phyloP scores from a whole-genome alignment of 2,329 filamentous ascomycete species.

The Dactylellina cionopaga region DNA sequence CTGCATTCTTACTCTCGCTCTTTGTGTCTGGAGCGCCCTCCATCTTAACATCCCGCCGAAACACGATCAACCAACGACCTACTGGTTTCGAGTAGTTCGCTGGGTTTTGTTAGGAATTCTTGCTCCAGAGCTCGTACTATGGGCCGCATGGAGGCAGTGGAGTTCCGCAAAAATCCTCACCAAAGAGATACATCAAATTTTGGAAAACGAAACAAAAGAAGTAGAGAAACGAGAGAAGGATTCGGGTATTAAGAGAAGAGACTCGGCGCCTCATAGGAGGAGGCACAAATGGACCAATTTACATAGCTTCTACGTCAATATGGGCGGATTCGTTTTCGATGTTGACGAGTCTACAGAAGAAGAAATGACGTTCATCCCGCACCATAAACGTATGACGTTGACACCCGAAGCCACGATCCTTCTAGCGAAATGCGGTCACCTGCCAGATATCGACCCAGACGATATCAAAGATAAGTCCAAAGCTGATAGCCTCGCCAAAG shows the following conservation, averaged over 20 bases:
- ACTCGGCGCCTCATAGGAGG: constrained; percentile 1
- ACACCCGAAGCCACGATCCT: constrained; percentile 2
- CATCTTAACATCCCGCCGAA: constrained; percentile 33
- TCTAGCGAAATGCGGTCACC: constrained; percentile 16
- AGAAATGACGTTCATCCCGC: constrained; percentile 13
- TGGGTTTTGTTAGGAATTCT: constrained; percentile 48
- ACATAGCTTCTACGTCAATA: constrained; percentile 55
- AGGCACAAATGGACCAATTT: constrained; percentile 49
- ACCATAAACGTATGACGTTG: constrained; percentile 19
- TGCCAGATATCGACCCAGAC: constrained; percentile 25
- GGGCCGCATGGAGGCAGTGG: constrained; percentile 45
- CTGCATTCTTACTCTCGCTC: constrained; percentile 19
- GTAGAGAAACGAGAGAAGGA: constrained; percentile 2
- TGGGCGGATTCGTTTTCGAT: constrained; percentile 51
- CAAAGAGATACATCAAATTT: background rate
- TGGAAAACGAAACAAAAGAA: constrained; percentile 2
- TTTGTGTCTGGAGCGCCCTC: constrained; percentile 25
- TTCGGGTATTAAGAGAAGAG: background rate
- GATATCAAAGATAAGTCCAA: constrained; percentile 55
- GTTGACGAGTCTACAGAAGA: constrained; percentile 6
- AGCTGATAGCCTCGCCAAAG: constrained; percentile 46
- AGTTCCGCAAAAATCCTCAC: constrained; percentile 31
- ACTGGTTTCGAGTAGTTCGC: constrained; percentile 6
- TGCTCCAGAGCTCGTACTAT: constrained; percentile 52
- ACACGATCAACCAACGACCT: constrained; percentile 1